Percentiles rank a stretch among this genome's conserved stretches.
phyloP scores from a whole-genome alignment of 192 early-diverging fungal species.

The Coemansia sp. region DNA sequence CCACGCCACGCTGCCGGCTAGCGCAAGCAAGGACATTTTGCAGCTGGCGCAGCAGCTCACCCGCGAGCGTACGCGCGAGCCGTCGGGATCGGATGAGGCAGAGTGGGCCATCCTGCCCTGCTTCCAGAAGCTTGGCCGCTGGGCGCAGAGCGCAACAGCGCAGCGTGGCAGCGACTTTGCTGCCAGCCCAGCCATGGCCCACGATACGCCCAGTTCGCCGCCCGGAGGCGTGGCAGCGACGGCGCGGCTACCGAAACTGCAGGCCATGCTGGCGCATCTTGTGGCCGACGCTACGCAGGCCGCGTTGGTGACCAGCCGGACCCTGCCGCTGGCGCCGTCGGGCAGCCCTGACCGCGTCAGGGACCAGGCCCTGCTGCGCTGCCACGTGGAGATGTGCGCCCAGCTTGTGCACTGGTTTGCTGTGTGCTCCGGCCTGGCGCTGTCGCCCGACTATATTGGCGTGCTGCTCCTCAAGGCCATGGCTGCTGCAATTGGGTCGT shows the following conservation, averaged over 20 bases:
- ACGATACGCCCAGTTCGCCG: conserved; percentile 11
- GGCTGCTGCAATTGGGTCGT: background rate
- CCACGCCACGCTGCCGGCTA: conserved; percentile 6
- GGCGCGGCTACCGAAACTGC: conserved; percentile 7
- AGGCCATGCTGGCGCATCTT: conserved; percentile 18
- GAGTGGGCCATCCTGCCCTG: conserved; percentile 35
- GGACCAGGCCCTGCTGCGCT: conserved; percentile 23
- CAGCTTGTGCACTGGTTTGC: conserved; percentile 27
- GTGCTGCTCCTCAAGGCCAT: conserved; percentile 9
- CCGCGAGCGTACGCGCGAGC: conserved; percentile 18
- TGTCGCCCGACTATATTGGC: conserved; percentile 7
- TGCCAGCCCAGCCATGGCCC: conserved; percentile 8
- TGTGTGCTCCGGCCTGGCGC: conserved; percentile 14
- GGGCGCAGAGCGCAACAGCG: conserved; percentile 6
- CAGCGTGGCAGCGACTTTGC: conserved; percentile 15
- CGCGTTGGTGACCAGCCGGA: conserved; percentile 14
- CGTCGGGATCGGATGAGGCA: conserved; percentile 14
- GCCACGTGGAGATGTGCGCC: conserved; percentile 28
- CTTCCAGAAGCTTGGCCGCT: conserved; percentile 38
- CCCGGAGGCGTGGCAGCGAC: background rate
- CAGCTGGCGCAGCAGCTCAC: conserved; percentile 37
- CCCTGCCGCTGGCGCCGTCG: conserved; percentile 10
- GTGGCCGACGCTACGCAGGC: conserved; percentile 20
- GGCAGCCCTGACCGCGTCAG: conserved; percentile 6
- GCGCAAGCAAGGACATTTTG: conserved; percentile 22